Conservation (phyloP, 164 flowering plant genomes). For the Warburgia ugandensis region DNA sequence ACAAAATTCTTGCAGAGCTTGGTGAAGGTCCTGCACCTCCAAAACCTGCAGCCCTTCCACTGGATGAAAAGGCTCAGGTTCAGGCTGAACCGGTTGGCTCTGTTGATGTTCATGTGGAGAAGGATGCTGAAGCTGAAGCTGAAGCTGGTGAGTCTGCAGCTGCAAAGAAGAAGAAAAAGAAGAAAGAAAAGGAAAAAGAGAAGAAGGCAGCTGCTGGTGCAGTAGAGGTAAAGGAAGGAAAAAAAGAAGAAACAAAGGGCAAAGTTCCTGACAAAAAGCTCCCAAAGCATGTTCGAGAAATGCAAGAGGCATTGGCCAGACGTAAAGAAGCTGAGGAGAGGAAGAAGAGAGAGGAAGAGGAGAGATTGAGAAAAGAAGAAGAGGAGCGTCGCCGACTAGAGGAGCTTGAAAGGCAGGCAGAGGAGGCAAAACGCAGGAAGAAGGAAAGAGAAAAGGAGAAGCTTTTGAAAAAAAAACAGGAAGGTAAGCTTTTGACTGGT, state of each 20-base stretch:
- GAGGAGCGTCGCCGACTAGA: constrained; percentile 78
- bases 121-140: constrained; percentile 50
- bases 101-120: constrained; percentile 40
- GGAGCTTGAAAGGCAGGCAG: constrained; percentile 73
- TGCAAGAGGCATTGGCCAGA: constrained; percentile 88
- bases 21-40: constrained; percentile 45
- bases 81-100: constrained; percentile 33
- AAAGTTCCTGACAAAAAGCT: constrained; percentile 64
- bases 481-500: constrained; percentile 71
- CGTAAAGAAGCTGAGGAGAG: constrained; percentile 83
- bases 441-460: constrained; percentile 95
- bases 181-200: constrained; percentile 46
- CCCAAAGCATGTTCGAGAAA: constrained; percentile 93
- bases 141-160: constrained; percentile 58
- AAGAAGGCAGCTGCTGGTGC: constrained; percentile 20
- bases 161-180: constrained; percentile 90
- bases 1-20: constrained; percentile 89
- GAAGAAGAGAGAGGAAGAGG: constrained; percentile 84
- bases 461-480: constrained; percentile 63
- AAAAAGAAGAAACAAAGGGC: constrained; percentile 33
- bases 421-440: constrained; percentile 76
- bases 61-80: constrained; percentile 35
- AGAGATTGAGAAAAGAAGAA: constrained; percentile 76
- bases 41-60: constrained; percentile 32
- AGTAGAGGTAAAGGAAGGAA: constrained; percentile 29